phyloP scores from a whole-genome alignment of 164 flowering plant species.

The Santalum album region DNA sequence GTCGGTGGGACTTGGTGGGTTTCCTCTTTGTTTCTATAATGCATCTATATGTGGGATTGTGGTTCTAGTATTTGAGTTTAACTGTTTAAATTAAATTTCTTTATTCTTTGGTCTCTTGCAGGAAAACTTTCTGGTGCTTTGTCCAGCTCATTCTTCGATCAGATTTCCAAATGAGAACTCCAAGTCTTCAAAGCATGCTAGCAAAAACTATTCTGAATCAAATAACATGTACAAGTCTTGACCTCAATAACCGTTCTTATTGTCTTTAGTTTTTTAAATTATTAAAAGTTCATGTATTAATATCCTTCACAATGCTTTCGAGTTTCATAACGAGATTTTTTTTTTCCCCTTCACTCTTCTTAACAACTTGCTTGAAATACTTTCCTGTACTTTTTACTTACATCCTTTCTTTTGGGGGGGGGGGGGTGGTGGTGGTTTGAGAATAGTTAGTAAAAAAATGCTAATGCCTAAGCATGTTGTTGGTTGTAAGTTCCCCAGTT shows the following conservation, averaged over 20 bases:
- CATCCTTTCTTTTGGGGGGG: too few relatives aligned
- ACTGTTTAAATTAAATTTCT: not conserved
- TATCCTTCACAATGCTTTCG: too few relatives aligned
- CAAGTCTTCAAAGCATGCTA: conserved; percentile 14
- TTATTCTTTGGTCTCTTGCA: conserved; percentile 19
- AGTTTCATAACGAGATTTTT: too few relatives aligned
- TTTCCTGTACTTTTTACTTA: too few relatives aligned
- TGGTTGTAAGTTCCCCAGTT: not conserved
- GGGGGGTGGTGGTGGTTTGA: too few relatives aligned
- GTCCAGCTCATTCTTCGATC: conserved; percentile 53
- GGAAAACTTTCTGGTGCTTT: conserved; percentile 62
- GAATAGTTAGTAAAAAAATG: too few relatives aligned
- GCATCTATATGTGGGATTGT: not conserved
- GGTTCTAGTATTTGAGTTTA: not conserved
- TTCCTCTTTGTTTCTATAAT: not conserved
- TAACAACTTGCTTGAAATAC: too few relatives aligned
- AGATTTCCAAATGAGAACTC: conserved; percentile 61
- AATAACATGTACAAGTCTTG: conserved; percentile 18
- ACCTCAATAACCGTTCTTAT: too few relatives aligned
- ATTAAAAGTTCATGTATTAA: too few relatives aligned
- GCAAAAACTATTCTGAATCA: conserved; percentile 6
- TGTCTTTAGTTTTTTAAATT: too few relatives aligned
- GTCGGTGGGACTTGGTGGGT: conserved; percentile 70
- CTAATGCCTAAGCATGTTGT: not conserved
- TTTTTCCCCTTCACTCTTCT: too few relatives aligned